Base-by-base conservation (phyloP, 345 rosid species). In the Triadica sebifera region DNA sequence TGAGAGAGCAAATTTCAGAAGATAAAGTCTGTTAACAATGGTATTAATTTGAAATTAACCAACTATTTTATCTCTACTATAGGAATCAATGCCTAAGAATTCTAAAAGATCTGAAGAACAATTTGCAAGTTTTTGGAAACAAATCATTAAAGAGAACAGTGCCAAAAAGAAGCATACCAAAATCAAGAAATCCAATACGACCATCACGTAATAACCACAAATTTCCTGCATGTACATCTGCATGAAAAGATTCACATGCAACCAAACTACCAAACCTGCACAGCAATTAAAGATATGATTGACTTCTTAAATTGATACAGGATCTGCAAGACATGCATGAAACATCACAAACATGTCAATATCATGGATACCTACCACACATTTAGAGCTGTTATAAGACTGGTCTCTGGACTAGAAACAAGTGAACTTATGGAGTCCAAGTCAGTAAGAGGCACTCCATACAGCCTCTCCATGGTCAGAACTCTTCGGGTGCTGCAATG, bases 171-270 rank as follows among this genome's bases (percentile, higher is more conserved):
- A 55, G 60, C 75, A 62, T 86, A 94, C 97, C 98, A 79, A 92
- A 92, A 89, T 94, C 98, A 81, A 94, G 97, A 87, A 89, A 94
- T 41, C 98, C 97, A 75, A 92, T 92, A 57, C 95, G 97, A 65
- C 98, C 98, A 88, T 94, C 97, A 67, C 90, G 91, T 81, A 94
- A 83, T 73, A 89, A 62, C 98, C 98, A 92, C 76, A 92, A 84
- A 85, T 94, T 94, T 73, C 98, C 98, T 1, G 97, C 98, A 80
- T 94, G 98, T 34, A 94, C 98, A 91, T 94, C 98, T 76, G 98
- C 98, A 82, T 92, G 98, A 86, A 94, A 94, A 77, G 81, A 86
- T 82, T 92, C 98, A 80, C 98, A 92, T 53, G 94, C 97, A 69
- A 94, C 94, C 80, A 94, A 81, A 76, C 98, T 94, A 65, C 98